Percentiles rank a stretch among this genome's conserved stretches.
Evolutionary conservation across 371 early-diverging fungal species (phyloP).

Genomic region (Mortierella sp.): DNA sequence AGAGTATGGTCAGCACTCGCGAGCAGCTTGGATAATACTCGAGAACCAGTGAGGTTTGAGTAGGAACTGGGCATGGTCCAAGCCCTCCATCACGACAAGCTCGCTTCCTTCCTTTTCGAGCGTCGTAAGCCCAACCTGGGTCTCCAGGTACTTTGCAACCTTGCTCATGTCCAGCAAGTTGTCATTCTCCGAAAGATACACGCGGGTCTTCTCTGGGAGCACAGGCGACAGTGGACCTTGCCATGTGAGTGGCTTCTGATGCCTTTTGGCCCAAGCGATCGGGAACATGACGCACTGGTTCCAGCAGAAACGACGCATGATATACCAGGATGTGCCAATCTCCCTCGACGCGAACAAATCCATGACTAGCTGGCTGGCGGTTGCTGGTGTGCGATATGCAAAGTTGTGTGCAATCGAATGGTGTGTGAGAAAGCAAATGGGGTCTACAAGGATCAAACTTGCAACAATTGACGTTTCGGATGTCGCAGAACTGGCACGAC

Average conservation of each 20-base stretch:
- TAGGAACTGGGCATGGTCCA: slow-evolving; percentile 67
- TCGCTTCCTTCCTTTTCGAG: slow-evolving; percentile 29
- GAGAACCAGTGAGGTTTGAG: slow-evolving; percentile 55
- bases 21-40: slow-evolving; percentile 28
- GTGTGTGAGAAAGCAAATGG: slow-evolving; percentile 76
- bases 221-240: slow-evolving; percentile 37
- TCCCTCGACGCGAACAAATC: slow-evolving; percentile 77
- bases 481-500: slow-evolving; percentile 55
- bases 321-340: slow-evolving; percentile 71
- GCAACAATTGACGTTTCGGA: slow-evolving; percentile 59
- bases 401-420: slow-evolving; percentile 75
- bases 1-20: slow-evolving; percentile 9
- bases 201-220: slow-evolving; percentile 31
- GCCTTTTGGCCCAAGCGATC: slow-evolving; percentile 27
- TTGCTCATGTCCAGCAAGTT: slow-evolving; percentile 34
- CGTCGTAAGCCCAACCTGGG: slow-evolving; percentile 27
- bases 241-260: slow-evolving; percentile 10
- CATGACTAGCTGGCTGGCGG: slow-evolving; percentile 70
- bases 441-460: slow-evolving; percentile 68
- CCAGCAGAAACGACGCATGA: slow-evolving; percentile 76
- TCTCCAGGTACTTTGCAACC: slow-evolving; percentile 21
- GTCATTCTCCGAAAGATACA: slow-evolving; percentile 37
- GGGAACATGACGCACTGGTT: slow-evolving; percentile 63
- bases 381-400: slow-evolving; percentile 70
- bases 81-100: slow-evolving; percentile 57